Percentiles rank a stretch among this genome's conserved stretches.
Conservation (phyloP, 2,329 filamentous ascomycete species). For the Cyanodermella asteris region DNA sequence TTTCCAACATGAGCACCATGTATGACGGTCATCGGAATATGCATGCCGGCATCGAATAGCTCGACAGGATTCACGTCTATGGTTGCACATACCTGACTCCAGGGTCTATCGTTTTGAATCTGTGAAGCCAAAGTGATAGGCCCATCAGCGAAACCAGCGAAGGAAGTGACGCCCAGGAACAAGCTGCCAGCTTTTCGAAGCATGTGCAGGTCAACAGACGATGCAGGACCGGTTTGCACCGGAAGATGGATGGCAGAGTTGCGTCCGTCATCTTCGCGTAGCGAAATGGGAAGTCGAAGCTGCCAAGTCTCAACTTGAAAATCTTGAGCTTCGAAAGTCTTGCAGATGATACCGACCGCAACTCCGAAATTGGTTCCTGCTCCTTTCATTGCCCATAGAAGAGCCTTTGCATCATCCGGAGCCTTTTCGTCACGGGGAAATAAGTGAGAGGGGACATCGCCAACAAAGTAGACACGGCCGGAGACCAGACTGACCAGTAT, state of each 20-base stretch:
- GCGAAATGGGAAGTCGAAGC: too few species aligned
- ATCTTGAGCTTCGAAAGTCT: constrained; percentile 20
- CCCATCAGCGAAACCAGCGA: too few species aligned
- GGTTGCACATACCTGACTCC: too few species aligned
- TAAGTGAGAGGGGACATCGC: constrained; percentile 26
- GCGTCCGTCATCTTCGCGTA: too few species aligned
- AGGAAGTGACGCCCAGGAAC: constrained; percentile 31
- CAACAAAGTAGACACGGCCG: constrained; percentile 27
- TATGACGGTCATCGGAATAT: constrained; percentile 34
- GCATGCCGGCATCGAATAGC: constrained; percentile 38
- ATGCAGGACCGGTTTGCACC: too few species aligned
- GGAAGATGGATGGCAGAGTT: too few species aligned
- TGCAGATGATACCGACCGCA: constrained; percentile 31
- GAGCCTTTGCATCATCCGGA: constrained; percentile 26
- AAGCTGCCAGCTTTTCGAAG: too few species aligned
- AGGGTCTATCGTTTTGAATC: too few species aligned
- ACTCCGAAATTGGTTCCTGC: constrained; percentile 39
- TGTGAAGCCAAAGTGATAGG: too few species aligned
- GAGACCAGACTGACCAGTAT: constrained; percentile 31
- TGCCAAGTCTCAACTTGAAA: too few species aligned
- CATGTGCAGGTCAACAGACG: too few species aligned
- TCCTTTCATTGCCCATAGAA: constrained; percentile 37
- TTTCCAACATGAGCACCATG: constrained; percentile 37
- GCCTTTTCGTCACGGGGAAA: constrained; percentile 19
- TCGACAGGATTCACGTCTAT: constrained; percentile 25